Conservation (phyloP, 169 alveolate species). For the Plasmodium cynomolgi region DNA sequence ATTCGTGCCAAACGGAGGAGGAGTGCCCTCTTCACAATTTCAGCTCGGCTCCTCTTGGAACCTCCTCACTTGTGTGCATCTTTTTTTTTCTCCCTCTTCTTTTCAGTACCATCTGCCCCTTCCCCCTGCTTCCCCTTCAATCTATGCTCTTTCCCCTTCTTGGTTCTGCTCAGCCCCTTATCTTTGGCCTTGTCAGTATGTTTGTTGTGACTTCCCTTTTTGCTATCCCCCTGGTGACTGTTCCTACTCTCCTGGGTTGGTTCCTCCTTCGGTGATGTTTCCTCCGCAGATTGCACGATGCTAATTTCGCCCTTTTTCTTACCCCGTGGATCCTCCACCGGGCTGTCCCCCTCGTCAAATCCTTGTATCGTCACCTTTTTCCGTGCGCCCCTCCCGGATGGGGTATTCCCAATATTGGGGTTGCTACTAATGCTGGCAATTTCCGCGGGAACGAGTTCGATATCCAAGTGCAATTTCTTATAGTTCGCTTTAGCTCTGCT, state of each 20-base stretch:
- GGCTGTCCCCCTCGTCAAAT: background rate
- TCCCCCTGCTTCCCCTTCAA: background rate
- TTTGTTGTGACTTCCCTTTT: constrained; percentile 14
- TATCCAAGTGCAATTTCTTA: constrained; percentile 29
- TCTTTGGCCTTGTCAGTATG: background rate
- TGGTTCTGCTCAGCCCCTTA: background rate
- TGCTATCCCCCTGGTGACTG: background rate
- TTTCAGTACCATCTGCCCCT: background rate
- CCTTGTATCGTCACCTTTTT: constrained; percentile 53
- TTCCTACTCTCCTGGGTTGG: background rate
- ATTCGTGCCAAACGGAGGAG: background rate
- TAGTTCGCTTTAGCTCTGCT: constrained; percentile 73
- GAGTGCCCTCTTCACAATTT: background rate
- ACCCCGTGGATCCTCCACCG: background rate
- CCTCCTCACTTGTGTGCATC: background rate
- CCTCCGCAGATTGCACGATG: background rate
- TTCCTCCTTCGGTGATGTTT: background rate
- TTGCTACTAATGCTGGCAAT: background rate
- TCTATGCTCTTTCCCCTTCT: background rate
- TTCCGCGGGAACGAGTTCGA: background rate
- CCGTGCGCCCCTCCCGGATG: background rate
- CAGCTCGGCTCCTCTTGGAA: background rate
- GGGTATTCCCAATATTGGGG: background rate
- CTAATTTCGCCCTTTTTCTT: background rate
- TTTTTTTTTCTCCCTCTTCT: constrained; percentile 16